Evolutionary conservation across 768 basidiomycete species (phyloP), one percentile per base, ranked within the genome.

Genomic region (Amanita exitialis): DNA sequence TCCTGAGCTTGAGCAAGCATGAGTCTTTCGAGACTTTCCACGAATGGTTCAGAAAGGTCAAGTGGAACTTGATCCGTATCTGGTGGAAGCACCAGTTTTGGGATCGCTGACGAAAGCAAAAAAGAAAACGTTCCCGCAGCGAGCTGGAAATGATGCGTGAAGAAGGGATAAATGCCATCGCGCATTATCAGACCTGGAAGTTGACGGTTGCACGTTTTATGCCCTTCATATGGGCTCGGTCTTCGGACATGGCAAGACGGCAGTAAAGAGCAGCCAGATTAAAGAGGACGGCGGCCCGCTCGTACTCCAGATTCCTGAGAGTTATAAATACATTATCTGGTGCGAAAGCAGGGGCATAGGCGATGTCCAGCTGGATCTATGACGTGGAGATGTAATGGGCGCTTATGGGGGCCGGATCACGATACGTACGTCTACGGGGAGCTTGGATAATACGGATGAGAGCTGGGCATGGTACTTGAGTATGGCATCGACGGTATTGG

Each of bases 1-100:
- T 99, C 96, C 58, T 98, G 95, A 1, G 93, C 94, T 65, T 97
- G 91, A 0, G 92, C 92, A 4, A 94, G 75, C 80, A 91, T 85
- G 50, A 97, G 75, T 56, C 67, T 77, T 60, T 89, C 80, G 38
- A 96, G 61, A 23, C 79, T 73, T 43, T 70, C 72, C 20, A 89
- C 59, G 57, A 86, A 83, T 0, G 77, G 60, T 21, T 69, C 66
- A 0, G 83, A 76, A 23, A 96, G 73, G 62, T 97, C 95, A 13
- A 72, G 57, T 0, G 84, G 80, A 1, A 63, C 60, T n/a, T 79
- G 72, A 34, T 82, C 79, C 38, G 71, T 70, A 16, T 76, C 72
- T 6, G 70, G 66, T 0, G 76, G 62, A 18, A 74, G 67, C 1
- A 58, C 54, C 6, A 88, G 66, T 54, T 73, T 75, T 4, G 80